Evolutionary conservation across 108 stramenopile species (phyloP).

Genomic region (Mediolabrus comicus): DNA sequence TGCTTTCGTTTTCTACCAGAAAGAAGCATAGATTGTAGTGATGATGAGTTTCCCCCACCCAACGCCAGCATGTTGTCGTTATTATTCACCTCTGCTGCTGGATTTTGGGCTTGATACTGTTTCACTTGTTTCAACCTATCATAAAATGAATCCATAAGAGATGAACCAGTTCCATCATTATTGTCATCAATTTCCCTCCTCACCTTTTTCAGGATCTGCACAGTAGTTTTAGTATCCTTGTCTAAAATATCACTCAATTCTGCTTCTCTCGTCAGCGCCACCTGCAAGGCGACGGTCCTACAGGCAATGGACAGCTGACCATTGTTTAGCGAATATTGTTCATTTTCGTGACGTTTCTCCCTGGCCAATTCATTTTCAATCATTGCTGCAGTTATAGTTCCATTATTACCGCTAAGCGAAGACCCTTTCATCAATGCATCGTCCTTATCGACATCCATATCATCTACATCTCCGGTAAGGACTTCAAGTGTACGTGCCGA

Average conservation of each 20-base stretch:
- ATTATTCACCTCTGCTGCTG: conserved; percentile 6
- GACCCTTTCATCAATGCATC: neutral
- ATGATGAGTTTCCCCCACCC: neutral
- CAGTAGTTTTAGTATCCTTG: conserved; percentile 22
- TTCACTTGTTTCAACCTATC: conserved; percentile 60
- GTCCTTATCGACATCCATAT: neutral
- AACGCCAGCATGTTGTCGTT: neutral
- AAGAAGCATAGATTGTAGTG: conserved; percentile 1
- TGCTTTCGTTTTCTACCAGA: conserved; percentile 55
- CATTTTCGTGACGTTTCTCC: conserved; percentile 14
- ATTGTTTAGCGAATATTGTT: conserved; percentile 45
- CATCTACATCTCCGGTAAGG: conserved; percentile 16
- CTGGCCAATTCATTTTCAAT: conserved; percentile 32
- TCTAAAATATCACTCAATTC: conserved; percentile 37
- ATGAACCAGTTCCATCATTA: conserved; percentile 13
- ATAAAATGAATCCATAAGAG: conserved; percentile 54
- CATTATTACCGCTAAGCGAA: neutral
- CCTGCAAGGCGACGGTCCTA: conserved; percentile 38
- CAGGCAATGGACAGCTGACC: conserved; percentile 67
- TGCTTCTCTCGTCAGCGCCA: conserved; percentile 38
- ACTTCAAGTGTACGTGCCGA: conserved; percentile 6
- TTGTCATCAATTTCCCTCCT: conserved; percentile 16
- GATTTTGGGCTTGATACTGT: conserved; percentile 68
- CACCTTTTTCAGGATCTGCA: conserved; percentile 9
- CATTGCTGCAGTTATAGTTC: conserved; percentile 28